Percentiles rank a stretch among this genome's conserved stretches.
Evolutionary conservation across 2,329 filamentous ascomycete species (phyloP).

Genomic region (Trichoderma polysporum): DNA sequence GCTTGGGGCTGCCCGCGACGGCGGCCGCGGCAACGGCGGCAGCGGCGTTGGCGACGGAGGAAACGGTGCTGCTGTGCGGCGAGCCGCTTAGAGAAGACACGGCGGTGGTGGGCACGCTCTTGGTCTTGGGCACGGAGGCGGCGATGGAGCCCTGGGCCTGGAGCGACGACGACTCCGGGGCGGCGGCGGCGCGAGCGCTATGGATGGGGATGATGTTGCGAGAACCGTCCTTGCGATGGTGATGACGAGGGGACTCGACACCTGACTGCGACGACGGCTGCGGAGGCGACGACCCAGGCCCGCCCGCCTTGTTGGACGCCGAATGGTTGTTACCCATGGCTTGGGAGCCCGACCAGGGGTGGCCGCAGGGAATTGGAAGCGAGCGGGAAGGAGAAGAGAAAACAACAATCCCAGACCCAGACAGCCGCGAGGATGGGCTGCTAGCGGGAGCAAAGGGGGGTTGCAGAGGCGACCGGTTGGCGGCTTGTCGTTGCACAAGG

Average conservation of each 20-base stretch:
- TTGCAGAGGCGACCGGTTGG: constrained; percentile 14
- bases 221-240: constrained; percentile 37
- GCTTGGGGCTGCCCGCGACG: constrained; percentile 27
- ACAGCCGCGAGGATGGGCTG: constrained; percentile 3
- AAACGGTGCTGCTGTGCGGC: constrained; percentile 42
- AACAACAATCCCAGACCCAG: constrained; percentile 13
- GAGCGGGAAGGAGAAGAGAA: constrained; percentile 9
- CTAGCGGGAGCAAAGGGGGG: constrained; percentile 16
- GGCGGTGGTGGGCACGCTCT: constrained; percentile 48
- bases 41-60: constrained; percentile 30
- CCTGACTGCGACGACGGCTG: constrained; percentile 17
- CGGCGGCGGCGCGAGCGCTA: constrained; percentile 55
- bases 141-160: constrained; percentile 59
- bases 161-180: constrained; percentile 61
- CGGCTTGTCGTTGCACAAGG: constrained; percentile 19
- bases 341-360: constrained; percentile 15
- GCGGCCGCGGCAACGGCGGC: constrained; percentile 23
- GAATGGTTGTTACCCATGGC: constrained; percentile 42
- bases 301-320: constrained; percentile 38
- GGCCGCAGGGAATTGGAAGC: constrained; percentile 12
- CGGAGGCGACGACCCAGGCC: constrained; percentile 30
- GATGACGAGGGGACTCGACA: constrained; percentile 34
- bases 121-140: constrained; percentile 45
- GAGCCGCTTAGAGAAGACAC: constrained; percentile 51
- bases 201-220: constrained; percentile 56